These are phyloP conservation scores for Quercus mongolica DNA, from an alignment of 306 rosid species.

Conservation along the genomic window DNA sequence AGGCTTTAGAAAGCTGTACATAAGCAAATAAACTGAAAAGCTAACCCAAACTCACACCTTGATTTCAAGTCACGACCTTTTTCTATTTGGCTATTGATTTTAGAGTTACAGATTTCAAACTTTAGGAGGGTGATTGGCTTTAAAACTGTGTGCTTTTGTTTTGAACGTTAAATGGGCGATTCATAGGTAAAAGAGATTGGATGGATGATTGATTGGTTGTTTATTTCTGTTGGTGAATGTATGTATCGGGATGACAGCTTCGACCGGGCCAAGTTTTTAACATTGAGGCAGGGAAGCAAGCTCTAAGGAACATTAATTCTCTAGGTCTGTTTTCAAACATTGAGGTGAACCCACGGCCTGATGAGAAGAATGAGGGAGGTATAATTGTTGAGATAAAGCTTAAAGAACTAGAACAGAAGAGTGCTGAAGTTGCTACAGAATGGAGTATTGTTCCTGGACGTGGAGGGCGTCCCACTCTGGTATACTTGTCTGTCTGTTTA, in stretches of 20 bases:
- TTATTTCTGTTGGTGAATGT: slow-evolving; percentile 26
- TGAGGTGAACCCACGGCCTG: slow-evolving; percentile 96
- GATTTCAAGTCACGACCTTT: too few relatives aligned
- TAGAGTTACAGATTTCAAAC: neutral
- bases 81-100: neutral
- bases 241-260: slow-evolving; percentile 51
- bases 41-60: too few relatives aligned
- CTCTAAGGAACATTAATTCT: slow-evolving; percentile 83
- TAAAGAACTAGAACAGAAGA: slow-evolving; percentile 87
- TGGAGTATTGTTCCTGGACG: slow-evolving; percentile 98
- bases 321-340: slow-evolving; percentile 90
- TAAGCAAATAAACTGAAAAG: too few relatives aligned
- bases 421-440: slow-evolving; percentile 91
- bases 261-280: slow-evolving; percentile 77
- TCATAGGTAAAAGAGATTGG: neutral
- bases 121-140: neutral
- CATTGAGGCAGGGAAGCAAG: slow-evolving; percentile 98
- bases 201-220: neutral
- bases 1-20: too few relatives aligned
- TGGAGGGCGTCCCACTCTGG: slow-evolving; percentile 92
- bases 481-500: slow-evolving; percentile 22
- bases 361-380: slow-evolving; percentile 91
- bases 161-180: neutral
- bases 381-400: slow-evolving; percentile 90
- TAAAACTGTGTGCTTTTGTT: neutral